Conservation (phyloP, 257 asterid genomes). For the Avicennia marina region DNA sequence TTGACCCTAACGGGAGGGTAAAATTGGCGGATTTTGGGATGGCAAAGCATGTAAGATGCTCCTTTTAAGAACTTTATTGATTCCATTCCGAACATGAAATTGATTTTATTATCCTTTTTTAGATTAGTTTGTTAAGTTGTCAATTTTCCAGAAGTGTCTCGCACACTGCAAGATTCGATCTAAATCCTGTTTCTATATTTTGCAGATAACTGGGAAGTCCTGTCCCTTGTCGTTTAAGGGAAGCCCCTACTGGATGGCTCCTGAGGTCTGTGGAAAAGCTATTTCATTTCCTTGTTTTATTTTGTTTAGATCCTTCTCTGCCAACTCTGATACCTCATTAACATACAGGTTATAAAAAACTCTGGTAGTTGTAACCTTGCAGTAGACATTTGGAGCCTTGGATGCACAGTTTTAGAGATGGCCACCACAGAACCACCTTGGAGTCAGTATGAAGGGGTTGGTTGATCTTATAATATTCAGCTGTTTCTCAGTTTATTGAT, state of each 20-base stretch:
- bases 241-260: constrained; percentile 69
- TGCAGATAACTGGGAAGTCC: constrained; percentile 52
- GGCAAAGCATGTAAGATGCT: constrained; percentile 54
- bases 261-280: constrained; percentile 43
- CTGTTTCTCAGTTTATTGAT: no score
- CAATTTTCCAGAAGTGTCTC: no score
- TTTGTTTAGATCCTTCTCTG: constrained; percentile 13
- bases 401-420: constrained; percentile 74
- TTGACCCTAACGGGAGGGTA: constrained; percentile 61
- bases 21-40: constrained; percentile 76
- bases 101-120: no score
- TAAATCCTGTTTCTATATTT: constrained; percentile 21
- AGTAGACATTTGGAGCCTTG: constrained; percentile 84
- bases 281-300: not conserved
- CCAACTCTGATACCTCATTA: constrained; percentile 5
- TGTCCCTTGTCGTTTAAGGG: constrained; percentile 55
- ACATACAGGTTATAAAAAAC: constrained; percentile 42
- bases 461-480: constrained; percentile 24
- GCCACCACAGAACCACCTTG: constrained; percentile 71
- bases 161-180: constrained; percentile 1
- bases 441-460: constrained; percentile 64
- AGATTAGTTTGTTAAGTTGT: no score
- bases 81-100: no score
- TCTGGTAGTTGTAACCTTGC: constrained; percentile 42
- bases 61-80: constrained; percentile 11